Evolutionary conservation across 1,139 yeast species (phyloP).

Genomic region (Suhomyces maxii): DNA sequence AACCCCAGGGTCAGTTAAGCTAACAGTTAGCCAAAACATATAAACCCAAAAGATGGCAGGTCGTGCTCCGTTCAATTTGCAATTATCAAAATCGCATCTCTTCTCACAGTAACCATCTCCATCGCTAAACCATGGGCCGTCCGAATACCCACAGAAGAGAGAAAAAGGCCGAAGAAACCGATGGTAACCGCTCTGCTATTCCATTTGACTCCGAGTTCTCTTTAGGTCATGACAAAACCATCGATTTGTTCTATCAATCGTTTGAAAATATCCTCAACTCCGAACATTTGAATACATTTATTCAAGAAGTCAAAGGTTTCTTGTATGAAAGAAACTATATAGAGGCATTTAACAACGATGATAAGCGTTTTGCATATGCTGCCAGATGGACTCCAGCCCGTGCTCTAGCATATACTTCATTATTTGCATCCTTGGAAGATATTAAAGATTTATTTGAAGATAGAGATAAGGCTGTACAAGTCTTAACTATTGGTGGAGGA

Average conservation of each 20-base stretch:
- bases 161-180: neutral
- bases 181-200: slow-evolving; percentile 15
- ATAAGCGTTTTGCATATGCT: slow-evolving; percentile 73
- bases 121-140: neutral
- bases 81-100: neutral
- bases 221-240: slow-evolving; percentile 38
- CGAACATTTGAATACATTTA: slow-evolving; percentile 41
- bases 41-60: neutral
- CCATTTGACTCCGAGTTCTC: slow-evolving; percentile 34
- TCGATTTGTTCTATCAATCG: slow-evolving; percentile 50
- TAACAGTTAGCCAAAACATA: no score
- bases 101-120: neutral
- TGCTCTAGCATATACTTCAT: slow-evolving; percentile 68
- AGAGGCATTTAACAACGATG: slow-evolving; percentile 64
- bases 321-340: slow-evolving; percentile 69
- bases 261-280: slow-evolving; percentile 49
- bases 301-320: slow-evolving; percentile 70
- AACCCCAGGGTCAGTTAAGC: no score
- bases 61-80: neutral
- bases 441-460: slow-evolving; percentile 39
- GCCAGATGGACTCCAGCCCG: slow-evolving; percentile 87
- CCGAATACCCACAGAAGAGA: neutral
- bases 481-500: slow-evolving; percentile 81
- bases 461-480: slow-evolving; percentile 31
- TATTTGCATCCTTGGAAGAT: slow-evolving; percentile 53